Conservation (phyloP, 176 grass and related monocot species). For the Eragrostis curvula region DNA sequence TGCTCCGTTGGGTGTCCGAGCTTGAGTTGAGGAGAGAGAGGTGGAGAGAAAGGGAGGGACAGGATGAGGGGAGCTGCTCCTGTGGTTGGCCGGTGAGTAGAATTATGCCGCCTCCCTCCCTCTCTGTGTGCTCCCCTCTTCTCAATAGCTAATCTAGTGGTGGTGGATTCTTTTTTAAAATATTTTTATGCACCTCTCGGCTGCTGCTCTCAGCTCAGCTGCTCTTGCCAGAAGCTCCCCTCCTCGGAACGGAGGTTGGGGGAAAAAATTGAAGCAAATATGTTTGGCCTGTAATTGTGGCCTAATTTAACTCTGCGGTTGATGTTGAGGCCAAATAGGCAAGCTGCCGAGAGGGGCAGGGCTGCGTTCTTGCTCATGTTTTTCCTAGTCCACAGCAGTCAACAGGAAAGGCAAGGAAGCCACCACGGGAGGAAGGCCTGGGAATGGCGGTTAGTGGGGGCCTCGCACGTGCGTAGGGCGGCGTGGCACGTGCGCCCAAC, state of each 20-base stretch:
- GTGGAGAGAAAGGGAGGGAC: constrained; percentile 28
- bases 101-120: neutral
- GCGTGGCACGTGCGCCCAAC: constrained; percentile 55
- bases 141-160: constrained; percentile 45
- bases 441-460: constrained; percentile 48
- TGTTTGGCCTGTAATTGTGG: constrained; percentile 19
- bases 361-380: constrained; percentile 35
- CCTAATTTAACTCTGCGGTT: constrained; percentile 16
- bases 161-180: constrained; percentile 59
- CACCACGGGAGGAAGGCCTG: constrained; percentile 29
- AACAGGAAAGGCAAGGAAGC: constrained; percentile 28
- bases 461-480: constrained; percentile 34
- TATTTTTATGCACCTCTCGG: constrained; percentile 34
- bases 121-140: neutral
- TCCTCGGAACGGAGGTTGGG: neutral
- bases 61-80: constrained; percentile 33
- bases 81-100: constrained; percentile 34
- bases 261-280: neutral
- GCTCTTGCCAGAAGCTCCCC: neutral
- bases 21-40: neutral
- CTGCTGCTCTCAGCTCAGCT: constrained; percentile 20
- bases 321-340: constrained; percentile 14
- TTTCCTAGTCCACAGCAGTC: constrained; percentile 27
- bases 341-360: neutral
- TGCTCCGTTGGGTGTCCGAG: constrained; percentile 10